A percentile compares a stretch with the other conserved stretches of the same genome.
Evolutionary conservation across 2,329 filamentous ascomycete species (phyloP).

Genomic region (Fusarium anguioides): DNA sequence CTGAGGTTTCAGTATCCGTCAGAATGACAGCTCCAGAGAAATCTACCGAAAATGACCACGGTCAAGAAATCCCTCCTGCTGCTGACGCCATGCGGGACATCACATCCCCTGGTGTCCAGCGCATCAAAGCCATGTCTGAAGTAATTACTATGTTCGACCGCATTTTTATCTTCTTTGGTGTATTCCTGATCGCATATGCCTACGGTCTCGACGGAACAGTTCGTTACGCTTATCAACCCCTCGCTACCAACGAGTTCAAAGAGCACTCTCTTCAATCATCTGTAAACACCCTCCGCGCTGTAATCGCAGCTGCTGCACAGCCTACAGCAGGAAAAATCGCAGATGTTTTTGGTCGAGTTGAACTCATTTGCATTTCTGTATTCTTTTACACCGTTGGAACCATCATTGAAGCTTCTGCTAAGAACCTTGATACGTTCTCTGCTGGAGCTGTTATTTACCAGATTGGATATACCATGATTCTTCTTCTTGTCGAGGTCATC

Average conservation of each 20-base stretch:
- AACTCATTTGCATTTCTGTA: slow-evolving; percentile 66
- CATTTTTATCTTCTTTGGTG: slow-evolving; percentile 66
- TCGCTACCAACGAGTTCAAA: slow-evolving; percentile 62
- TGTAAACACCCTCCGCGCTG: slow-evolving; percentile 66
- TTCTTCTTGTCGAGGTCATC: slow-evolving; percentile 72
- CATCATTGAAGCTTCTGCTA: slow-evolving; percentile 65
- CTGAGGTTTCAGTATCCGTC: not conserved
- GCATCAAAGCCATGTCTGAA: slow-evolving; percentile 66
- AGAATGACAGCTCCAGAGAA: slow-evolving; percentile 23
- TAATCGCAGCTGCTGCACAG: slow-evolving; percentile 70
- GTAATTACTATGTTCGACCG: slow-evolving; percentile 65
- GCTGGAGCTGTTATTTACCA: slow-evolving; percentile 70
- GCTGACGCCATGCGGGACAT: slow-evolving; percentile 46
- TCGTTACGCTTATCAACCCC: slow-evolving; percentile 66
- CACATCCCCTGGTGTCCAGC: slow-evolving; percentile 65
- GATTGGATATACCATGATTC: slow-evolving; percentile 71
- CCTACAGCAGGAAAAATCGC: slow-evolving; percentile 70
- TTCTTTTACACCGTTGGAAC: slow-evolving; percentile 70
- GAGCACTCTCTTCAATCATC: slow-evolving; percentile 68
- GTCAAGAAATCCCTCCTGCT: slow-evolving; percentile 19
- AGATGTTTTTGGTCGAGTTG: slow-evolving; percentile 72
- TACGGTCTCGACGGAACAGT: slow-evolving; percentile 71
- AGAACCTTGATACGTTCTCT: slow-evolving; percentile 62
- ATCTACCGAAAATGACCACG: slow-evolving; percentile 10
- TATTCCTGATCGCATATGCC: slow-evolving; percentile 72